phyloP scores from a whole-genome alignment of 208 protist species.

The Acanthamoeba sp. region DNA sequence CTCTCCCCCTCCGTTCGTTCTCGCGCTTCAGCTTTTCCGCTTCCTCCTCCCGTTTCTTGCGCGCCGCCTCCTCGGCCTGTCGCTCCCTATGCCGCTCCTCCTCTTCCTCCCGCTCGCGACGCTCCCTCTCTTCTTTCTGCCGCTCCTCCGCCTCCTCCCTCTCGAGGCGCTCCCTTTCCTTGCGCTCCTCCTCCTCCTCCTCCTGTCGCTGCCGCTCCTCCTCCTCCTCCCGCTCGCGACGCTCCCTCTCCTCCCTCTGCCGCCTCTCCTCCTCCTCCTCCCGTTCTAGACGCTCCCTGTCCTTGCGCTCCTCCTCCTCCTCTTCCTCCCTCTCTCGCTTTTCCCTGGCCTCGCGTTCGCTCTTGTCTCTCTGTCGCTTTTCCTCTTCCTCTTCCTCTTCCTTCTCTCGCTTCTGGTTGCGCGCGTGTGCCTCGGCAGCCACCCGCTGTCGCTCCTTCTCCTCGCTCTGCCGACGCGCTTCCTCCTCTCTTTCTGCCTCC shows the following conservation, averaged over 20 bases:
- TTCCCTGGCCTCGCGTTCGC: neutral
- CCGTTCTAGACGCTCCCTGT: neutral
- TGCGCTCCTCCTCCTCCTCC: neutral
- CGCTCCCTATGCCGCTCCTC: neutral
- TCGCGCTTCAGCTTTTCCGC: neutral
- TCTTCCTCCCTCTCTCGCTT: neutral
- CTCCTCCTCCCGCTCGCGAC: neutral
- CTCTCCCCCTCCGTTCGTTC: neutral
- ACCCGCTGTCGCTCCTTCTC: neutral
- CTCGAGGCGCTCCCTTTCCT: neutral
- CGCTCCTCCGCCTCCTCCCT: neutral
- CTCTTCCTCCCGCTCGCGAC: neutral
- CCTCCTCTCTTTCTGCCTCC: neutral
- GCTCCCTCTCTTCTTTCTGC: neutral
- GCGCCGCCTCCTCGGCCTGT: neutral
- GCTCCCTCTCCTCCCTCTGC: neutral
- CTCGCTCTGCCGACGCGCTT: neutral
- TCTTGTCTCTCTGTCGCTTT: neutral
- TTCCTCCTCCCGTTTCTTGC: too few relatives aligned
- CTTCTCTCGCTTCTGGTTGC: neutral
- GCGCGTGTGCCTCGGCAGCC: neutral
- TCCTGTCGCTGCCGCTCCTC: neutral
- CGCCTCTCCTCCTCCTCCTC: neutral
- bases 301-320: neutral
- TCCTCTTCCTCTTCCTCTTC: neutral